Evolutionary conservation across 768 basidiomycete species (phyloP).

Genomic region (Trametes cingulata): DNA sequence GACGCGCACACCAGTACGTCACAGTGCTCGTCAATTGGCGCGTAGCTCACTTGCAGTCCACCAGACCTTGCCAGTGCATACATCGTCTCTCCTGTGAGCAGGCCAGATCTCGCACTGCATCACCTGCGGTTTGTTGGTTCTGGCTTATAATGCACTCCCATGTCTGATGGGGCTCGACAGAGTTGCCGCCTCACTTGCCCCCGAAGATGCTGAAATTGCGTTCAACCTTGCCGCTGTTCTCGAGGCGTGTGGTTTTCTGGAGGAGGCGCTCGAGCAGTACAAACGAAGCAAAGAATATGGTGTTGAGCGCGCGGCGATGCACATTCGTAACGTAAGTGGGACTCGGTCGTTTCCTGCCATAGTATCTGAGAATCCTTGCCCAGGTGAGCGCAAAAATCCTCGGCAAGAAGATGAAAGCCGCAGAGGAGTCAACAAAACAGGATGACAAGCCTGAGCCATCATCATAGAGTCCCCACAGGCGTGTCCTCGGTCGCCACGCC

Average conservation of each 20-base stretch:
- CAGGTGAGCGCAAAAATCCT: constrained; percentile 84
- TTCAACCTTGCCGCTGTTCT: constrained; percentile 91
- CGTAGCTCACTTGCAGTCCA: not conserved
- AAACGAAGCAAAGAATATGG: constrained; percentile 76
- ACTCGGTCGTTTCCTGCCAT: not conserved
- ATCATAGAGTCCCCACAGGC: not conserved
- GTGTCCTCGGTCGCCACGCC: too few species aligned
- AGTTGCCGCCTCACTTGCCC: constrained; percentile 78
- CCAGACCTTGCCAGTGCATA: constrained; percentile 88
- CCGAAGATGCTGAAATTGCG: constrained; percentile 88
- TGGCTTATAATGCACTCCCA: too few species aligned
- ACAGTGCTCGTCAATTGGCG: constrained; percentile 6
- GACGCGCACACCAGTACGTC: constrained; percentile 85
- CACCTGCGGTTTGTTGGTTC: constrained; percentile 72
- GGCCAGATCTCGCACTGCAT: constrained; percentile 84
- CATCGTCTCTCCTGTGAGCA: constrained; percentile 74
- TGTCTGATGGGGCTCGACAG: too few species aligned
- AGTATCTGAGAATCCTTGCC: constrained; percentile 10
- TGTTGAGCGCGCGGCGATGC: constrained; percentile 78
- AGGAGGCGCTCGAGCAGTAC: constrained; percentile 81
- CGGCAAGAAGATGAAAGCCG: constrained; percentile 57
- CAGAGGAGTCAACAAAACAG: constrained; percentile 30
- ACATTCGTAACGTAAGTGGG: constrained; percentile 74
- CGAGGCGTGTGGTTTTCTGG: constrained; percentile 77
- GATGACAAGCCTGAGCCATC: constrained; percentile 3